Evolutionary conservation across 78 protist species (phyloP).

Genomic region (Polysphondylium violaceum): DNA sequence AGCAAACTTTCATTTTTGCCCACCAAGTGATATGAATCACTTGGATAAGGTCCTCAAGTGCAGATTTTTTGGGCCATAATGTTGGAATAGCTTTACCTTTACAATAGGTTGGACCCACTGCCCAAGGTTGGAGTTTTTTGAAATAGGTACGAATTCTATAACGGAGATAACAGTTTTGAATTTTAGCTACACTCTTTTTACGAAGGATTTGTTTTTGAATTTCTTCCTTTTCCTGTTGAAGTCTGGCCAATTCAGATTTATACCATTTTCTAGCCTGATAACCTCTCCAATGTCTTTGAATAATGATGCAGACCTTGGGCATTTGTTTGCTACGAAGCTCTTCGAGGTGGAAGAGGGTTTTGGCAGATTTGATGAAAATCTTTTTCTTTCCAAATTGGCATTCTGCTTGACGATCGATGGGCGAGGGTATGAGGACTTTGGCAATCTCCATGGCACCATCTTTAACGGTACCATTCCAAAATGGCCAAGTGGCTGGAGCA

Average conservation of each 20-base stretch:
- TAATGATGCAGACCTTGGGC: slow-evolving; percentile 32
- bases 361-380: slow-evolving; percentile 88
- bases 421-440: neutral
- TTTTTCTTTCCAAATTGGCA: slow-evolving; percentile 89
- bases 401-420: neutral
- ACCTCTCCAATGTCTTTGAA: slow-evolving; percentile 84
- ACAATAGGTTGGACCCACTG: slow-evolving; percentile 7
- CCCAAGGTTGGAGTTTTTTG: slow-evolving; percentile 20
- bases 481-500: slow-evolving; percentile 54
- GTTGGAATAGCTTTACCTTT: slow-evolving; percentile 56
- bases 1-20: slow-evolving; percentile 63
- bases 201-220: slow-evolving; percentile 27
- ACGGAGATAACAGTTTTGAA: neutral
- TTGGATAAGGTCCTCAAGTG: slow-evolving; percentile 12
- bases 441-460: slow-evolving; percentile 49
- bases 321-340: slow-evolving; percentile 31
- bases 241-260: slow-evolving; percentile 1
- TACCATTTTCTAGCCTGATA: slow-evolving; percentile 38
- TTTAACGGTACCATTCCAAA: slow-evolving; percentile 25
- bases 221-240: slow-evolving; percentile 47
- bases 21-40: slow-evolving; percentile 35
- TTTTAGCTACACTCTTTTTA: neutral
- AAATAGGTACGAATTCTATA: slow-evolving; percentile 21
- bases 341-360: slow-evolving; percentile 79
- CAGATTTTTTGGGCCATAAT: slow-evolving; percentile 10